Evolutionary conservation across 305 asterid genomes (phyloP).

Genomic region (Ilex paraguariensis): DNA sequence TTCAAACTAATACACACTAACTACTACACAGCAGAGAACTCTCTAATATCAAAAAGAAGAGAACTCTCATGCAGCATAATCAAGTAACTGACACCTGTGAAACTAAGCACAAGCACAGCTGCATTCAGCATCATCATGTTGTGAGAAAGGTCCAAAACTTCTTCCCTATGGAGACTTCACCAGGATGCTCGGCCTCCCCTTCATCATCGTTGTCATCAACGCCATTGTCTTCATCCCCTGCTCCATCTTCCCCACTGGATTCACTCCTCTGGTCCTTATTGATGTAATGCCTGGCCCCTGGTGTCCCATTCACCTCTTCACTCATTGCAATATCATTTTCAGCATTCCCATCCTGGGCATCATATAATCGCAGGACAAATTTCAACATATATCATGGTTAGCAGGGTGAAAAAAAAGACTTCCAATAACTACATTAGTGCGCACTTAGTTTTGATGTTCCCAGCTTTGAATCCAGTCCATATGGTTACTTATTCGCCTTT

Average conservation of each 20-base stretch:
- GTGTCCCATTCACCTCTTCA: constrained; percentile 59
- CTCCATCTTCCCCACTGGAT: constrained; percentile 24
- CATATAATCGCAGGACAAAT: background rate
- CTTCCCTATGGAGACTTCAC: constrained; percentile 83
- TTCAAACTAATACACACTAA: constrained; percentile 51
- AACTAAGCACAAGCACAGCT: constrained; percentile 4
- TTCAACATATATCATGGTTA: background rate
- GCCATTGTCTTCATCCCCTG: constrained; percentile 9
- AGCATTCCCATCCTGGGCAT: constrained; percentile 22
- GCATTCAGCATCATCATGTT: constrained; percentile 34
- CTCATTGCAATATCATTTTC: constrained; percentile 37
- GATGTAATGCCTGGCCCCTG: constrained; percentile 31
- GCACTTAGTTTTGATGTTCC: no score
- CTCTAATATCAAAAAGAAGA: constrained; percentile 14
- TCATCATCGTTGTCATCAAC: constrained; percentile 36
- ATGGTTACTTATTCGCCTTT: no score
- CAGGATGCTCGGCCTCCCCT: constrained; percentile 74
- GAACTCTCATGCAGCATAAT: background rate
- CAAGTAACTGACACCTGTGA: no score
- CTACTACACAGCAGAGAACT: constrained; percentile 10
- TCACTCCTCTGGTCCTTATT: constrained; percentile 33
- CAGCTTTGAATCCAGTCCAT: no score
- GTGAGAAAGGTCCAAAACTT: constrained; percentile 93
- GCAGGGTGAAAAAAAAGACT: background rate
- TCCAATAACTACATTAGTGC: no score